These are phyloP conservation scores for Aspergillus glaucus DNA, from an alignment of 2,329 filamentous ascomycete genomes.

Conservation along the genomic window DNA sequence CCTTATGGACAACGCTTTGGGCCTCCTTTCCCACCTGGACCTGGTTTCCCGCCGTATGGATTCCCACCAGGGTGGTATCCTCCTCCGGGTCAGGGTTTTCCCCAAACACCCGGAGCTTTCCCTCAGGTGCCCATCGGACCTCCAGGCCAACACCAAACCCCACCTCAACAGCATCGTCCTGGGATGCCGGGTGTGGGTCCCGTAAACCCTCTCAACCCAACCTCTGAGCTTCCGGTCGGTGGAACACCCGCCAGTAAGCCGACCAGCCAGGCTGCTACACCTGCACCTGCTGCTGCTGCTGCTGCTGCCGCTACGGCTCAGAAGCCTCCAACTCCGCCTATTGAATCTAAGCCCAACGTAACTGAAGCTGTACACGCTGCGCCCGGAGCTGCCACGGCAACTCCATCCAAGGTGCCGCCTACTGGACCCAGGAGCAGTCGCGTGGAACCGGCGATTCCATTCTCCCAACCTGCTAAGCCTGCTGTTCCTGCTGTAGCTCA, in stretches of 20 bases:
- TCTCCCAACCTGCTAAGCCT: constrained; percentile 31
- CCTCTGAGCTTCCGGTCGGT: constrained; percentile 39
- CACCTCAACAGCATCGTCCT: constrained; percentile 32
- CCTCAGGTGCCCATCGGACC: constrained; percentile 54
- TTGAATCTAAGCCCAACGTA: constrained; percentile 34
- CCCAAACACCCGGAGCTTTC: constrained; percentile 59
- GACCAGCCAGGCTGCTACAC: constrained; percentile 26
- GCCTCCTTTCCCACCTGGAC: constrained; percentile 49
- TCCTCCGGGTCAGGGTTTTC: constrained; percentile 67
- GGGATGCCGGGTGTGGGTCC: constrained; percentile 23
- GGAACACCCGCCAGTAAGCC: constrained; percentile 34
- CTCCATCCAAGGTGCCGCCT: constrained; percentile 17
- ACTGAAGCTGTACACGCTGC: constrained; percentile 30
- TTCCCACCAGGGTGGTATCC: constrained; percentile 72
- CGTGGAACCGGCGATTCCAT: constrained; percentile 43
- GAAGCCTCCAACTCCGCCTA: constrained; percentile 29
- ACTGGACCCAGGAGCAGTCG: constrained; percentile 35
- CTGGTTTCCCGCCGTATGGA: constrained; percentile 68
- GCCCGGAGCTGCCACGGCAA: constrained; percentile 15
- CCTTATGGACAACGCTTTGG: constrained; percentile 43
- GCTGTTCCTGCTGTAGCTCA: constrained; percentile 23
- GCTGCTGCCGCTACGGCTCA: constrained; percentile 18
- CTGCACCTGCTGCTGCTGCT: constrained; percentile 19
- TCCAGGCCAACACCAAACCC: constrained; percentile 40
- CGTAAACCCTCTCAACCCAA: constrained; percentile 26